Base-by-base conservation (phyloP, 805 yeast genomes). In the Kuraishia hungarica region DNA sequence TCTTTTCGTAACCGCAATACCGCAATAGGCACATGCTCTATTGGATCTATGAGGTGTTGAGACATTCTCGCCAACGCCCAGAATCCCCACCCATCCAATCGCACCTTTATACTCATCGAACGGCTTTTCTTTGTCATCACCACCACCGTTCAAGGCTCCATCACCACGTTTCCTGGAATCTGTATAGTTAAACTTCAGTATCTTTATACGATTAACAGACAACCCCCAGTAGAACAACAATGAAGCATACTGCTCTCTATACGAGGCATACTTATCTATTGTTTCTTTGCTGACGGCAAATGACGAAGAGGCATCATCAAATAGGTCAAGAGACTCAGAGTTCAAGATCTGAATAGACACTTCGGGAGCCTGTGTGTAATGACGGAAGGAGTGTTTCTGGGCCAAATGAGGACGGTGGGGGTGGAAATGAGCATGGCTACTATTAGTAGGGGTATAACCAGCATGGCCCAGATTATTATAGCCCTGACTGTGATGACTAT, bases 191-290 rank as follows among this genome's bases (percentile, higher is more conserved):
- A 82, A 80, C 68, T 92, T 90, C 55, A 89, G 67, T 11, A 92
- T 79, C 62, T 92, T 92, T 28, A 89, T 82, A 49, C 97, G 70
- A 59, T 85, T 82, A n/a, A 87, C 78, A 0, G 91, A 87, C 20
- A 91, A 73, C 0, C 94, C 96, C 97, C 97, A 93, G 39, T 79
- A 68, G 62, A 80, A 88, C 15, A 92, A 72, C 64, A 92, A 76
- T 20, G 85, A 80, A 0, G 97, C 91, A 67, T 93, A 92, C 60
- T 84, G 86, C 21, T 79, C 76, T 47, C 97, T 67, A 64, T 81
- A 79, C 55, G 62, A 52, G 48, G 64, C 66, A 50, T 80, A 67
- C 51, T 72, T 73, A 1, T 64, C 64, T 8, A 61, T 62, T 50
- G 75, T 73, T 10, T 72, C 67, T 2, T 74, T 64, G 48, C 72